phyloP scores from a whole-genome alignment of 306 rosid species.

The Albizia julibrissin region DNA sequence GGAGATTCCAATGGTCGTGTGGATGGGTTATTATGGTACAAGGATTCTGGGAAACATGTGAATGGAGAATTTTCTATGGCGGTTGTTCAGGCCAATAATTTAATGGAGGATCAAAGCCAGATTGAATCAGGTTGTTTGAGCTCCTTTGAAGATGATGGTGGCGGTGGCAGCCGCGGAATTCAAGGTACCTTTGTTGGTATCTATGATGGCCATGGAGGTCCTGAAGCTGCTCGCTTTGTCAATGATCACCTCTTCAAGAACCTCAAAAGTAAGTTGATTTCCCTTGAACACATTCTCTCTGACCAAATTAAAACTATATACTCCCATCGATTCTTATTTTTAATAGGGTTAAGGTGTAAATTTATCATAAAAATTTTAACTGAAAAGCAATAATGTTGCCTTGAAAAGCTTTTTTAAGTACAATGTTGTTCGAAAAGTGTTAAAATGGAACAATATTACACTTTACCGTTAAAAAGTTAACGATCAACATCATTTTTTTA shows the following conservation, averaged over 20 bases:
- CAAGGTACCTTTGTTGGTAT: constrained; percentile 87
- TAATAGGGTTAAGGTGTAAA: too few species aligned
- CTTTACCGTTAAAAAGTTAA: too few species aligned
- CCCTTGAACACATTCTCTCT: too few species aligned
- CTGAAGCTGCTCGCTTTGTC: constrained; percentile 81
- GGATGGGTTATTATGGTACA: constrained; percentile 83
- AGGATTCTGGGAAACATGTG: constrained; percentile 73
- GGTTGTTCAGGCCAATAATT: constrained; percentile 88
- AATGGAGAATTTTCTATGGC: constrained; percentile 96
- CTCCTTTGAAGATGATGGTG: constrained; percentile 43
- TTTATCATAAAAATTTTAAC: fast-evolving
- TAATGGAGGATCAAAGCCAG: constrained; percentile 95
- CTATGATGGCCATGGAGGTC: constrained; percentile 98
- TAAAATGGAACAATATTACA: too few species aligned
- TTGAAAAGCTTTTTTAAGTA: too few species aligned
- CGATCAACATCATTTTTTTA: too few species aligned
- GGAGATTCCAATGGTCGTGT: constrained; percentile 67
- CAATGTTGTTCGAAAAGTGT: too few species aligned
- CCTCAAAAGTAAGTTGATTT: constrained; percentile 60
- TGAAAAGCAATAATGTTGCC: too few species aligned
- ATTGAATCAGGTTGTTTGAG: constrained; percentile 88
- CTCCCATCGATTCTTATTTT: too few species aligned
- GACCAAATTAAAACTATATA: too few species aligned
- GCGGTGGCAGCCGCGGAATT: constrained; percentile 39
- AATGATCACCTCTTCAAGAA: constrained; percentile 66